Evolutionary conservation across 2,329 filamentous ascomycete genomes (phyloP).

Genomic region (Talaromyces sp.): DNA sequence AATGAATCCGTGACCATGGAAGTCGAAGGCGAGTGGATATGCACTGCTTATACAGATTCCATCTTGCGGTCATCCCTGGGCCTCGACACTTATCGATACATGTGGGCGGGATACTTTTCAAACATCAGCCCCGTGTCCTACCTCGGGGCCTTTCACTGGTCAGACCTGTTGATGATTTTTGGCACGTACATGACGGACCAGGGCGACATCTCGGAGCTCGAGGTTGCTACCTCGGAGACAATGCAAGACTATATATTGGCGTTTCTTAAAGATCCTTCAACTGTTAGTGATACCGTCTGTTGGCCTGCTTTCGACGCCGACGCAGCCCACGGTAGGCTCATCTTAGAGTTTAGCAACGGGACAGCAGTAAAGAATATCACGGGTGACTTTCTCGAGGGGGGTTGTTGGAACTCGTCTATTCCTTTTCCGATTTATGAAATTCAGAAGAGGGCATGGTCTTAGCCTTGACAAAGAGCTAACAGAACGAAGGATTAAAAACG

Average conservation of each 20-base stretch:
- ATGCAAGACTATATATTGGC: slow-evolving; percentile 24
- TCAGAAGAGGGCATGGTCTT: background rate
- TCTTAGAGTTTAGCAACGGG: background rate
- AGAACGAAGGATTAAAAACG: too few species aligned
- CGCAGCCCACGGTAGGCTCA: background rate
- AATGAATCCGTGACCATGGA: slow-evolving; percentile 14
- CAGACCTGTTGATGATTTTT: slow-evolving; percentile 21
- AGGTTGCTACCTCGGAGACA: slow-evolving; percentile 15
- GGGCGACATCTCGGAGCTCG: slow-evolving; percentile 13
- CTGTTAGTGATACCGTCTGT: slow-evolving; percentile 2
- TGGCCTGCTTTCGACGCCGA: slow-evolving; percentile 10
- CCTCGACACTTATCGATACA: slow-evolving; percentile 35
- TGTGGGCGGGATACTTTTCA: slow-evolving; percentile 38
- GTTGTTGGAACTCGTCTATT: background rate
- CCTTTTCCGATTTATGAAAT: background rate
- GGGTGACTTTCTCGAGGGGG: background rate
- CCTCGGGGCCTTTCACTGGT: slow-evolving; percentile 41
- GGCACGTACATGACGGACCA: slow-evolving; percentile 16
- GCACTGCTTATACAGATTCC: slow-evolving; percentile 11
- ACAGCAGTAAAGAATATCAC: background rate
- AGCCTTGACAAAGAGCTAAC: too few species aligned
- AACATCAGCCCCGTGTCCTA: slow-evolving; percentile 37
- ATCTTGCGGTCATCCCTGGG: slow-evolving; percentile 9
- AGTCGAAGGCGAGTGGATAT: slow-evolving; percentile 12
- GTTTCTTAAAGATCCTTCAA: slow-evolving; percentile 18